phyloP scores from a whole-genome alignment of 2,329 filamentous ascomycete genomes.

The Amesomyces nigricolor region DNA sequence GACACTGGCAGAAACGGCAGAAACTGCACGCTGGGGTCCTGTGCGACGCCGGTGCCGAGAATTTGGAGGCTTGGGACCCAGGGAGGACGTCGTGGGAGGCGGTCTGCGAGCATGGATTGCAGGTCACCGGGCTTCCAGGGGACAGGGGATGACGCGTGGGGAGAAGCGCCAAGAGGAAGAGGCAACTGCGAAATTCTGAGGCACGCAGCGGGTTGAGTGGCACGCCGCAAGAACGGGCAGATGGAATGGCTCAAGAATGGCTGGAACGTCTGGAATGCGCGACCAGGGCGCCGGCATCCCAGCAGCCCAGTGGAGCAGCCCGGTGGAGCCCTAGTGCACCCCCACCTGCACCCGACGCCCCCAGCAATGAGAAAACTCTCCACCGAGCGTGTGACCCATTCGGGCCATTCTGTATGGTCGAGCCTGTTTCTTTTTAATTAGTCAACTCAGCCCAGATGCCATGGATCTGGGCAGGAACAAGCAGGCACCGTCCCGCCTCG shows the following conservation, averaged over 20 bases:
- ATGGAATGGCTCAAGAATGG: constrained; percentile 22
- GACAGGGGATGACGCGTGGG: neutral
- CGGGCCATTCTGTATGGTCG: constrained; percentile 19
- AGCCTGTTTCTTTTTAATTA: constrained; percentile 20
- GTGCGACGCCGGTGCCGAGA: constrained; percentile 22
- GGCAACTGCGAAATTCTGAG: no score
- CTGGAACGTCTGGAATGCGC: constrained; percentile 18
- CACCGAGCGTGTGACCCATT: constrained; percentile 24
- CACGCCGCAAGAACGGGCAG: constrained; percentile 10
- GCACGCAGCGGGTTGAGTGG: no score
- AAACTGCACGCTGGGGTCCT: constrained; percentile 15
- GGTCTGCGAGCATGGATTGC: constrained; percentile 17
- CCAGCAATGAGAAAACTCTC: constrained; percentile 9
- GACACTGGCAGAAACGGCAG: neutral
- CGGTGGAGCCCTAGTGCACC: neutral
- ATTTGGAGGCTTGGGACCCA: constrained; percentile 6
- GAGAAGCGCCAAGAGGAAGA: neutral
- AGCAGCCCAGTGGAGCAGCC: neutral
- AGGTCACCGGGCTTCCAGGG: constrained; percentile 16
- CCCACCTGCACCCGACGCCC: no score
- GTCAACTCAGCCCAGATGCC: neutral
- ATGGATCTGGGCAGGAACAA: constrained; percentile 10
- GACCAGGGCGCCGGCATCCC: no score
- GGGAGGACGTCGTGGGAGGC: constrained; percentile 1
- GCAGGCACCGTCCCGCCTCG: neutral